Percentiles rank a stretch among this genome's conserved stretches.
Conservation (phyloP, 495 filamentous ascomycete species). For the Chaetomium cochliodes region DNA sequence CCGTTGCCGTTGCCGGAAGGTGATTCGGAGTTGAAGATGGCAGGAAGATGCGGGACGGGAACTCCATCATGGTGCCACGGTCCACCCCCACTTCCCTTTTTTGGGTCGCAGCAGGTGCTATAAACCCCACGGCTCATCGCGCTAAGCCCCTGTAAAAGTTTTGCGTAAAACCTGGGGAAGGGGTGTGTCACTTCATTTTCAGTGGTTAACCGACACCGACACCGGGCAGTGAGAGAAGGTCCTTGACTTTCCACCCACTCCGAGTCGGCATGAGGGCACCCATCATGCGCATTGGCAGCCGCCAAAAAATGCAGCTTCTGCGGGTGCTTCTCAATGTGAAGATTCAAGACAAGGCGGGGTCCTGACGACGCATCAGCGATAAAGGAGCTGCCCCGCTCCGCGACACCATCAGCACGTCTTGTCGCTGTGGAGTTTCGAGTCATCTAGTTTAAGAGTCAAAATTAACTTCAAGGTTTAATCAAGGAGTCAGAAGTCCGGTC, state of each 20-base stretch:
- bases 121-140: slow-evolving; percentile 26
- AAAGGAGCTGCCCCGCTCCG: slow-evolving; percentile 19
- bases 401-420: not conserved
- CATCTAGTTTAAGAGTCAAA: not conserved
- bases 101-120: slow-evolving; percentile 9
- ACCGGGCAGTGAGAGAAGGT: slow-evolving; percentile 10
- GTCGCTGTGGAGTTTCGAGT: not conserved
- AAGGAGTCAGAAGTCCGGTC: not conserved
- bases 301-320: not conserved
- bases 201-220: slow-evolving; percentile 24
- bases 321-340: not conserved
- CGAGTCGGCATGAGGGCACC: slow-evolving; percentile 9
- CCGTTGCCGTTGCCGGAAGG: slow-evolving; percentile 2
- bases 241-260: not conserved
- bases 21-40: not conserved
- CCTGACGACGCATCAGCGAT: slow-evolving; percentile 7
- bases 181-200: slow-evolving; percentile 27
- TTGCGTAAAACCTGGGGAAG: slow-evolving; percentile 32
- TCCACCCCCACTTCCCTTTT: not conserved
- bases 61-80: no score
- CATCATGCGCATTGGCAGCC: slow-evolving; percentile 13
- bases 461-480: not conserved
- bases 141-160: slow-evolving; percentile 27
- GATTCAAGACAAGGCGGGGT: slow-evolving; percentile 12
- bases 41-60: not conserved